phyloP scores from a whole-genome alignment of 306 rosid species.

The Cotoneaster glaucophyllus region DNA sequence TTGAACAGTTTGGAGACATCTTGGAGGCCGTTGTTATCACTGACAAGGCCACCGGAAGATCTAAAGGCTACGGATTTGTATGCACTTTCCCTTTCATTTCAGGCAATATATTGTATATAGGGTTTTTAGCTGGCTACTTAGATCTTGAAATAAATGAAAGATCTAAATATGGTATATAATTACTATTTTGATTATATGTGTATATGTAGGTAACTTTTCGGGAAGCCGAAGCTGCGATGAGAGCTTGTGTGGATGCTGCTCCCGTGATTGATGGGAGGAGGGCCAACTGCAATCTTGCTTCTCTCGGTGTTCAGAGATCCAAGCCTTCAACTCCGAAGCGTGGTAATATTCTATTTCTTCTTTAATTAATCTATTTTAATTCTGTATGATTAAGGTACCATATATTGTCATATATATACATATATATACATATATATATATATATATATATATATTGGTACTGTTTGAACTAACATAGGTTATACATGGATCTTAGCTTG shows the following conservation, averaged over 20 bases:
- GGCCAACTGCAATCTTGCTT: constrained; percentile 98
- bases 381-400: background rate
- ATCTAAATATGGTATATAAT: background rate
- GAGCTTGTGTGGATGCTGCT: constrained; percentile 97
- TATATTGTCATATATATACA: too few relatives aligned
- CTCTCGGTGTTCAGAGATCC: constrained; percentile 97
- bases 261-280: constrained; percentile 94
- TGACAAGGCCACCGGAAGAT: constrained; percentile 96
- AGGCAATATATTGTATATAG: background rate
- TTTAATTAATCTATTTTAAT: background rate
- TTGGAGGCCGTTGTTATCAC: constrained; percentile 99
- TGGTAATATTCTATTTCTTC: constrained; percentile 25
- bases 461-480: background rate
- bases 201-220: constrained; percentile 72
- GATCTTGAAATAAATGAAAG: constrained; percentile 18
- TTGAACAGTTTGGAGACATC: constrained; percentile 97
- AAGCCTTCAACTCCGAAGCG: constrained; percentile 98
- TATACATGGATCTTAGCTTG: background rate
- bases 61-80: constrained; percentile 99
- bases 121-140: background rate
- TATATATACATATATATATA: too few relatives aligned
- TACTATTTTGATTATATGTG: background rate
- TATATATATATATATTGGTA: background rate
- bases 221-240: constrained; percentile 92
- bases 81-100: background rate